Percentiles rank a stretch among this genome's conserved stretches.
Evolutionary conservation across 2,329 filamentous ascomycete species (phyloP).

Genomic region (Aurifilum marmelostoma): DNA sequence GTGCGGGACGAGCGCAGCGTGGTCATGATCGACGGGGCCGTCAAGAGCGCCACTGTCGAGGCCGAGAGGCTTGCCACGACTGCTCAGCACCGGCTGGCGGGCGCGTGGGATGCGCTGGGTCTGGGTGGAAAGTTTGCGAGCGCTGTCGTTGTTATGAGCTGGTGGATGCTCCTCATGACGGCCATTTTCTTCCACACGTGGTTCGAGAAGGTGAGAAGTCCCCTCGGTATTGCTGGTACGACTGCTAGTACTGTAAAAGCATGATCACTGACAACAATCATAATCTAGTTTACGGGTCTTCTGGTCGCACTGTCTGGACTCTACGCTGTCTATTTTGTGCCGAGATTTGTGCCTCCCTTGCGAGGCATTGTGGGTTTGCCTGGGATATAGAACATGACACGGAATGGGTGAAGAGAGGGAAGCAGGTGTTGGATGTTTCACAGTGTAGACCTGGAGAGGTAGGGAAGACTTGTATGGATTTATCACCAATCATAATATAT

Average conservation of each 20-base stretch:
- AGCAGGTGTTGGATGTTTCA: background rate
- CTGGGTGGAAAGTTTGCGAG: conserved; percentile 60
- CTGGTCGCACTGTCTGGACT: conserved; percentile 51
- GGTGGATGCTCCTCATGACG: conserved; percentile 99
- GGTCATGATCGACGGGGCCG: conserved; percentile 67
- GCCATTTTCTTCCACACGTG: conserved; percentile 98
- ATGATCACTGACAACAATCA: conserved; percentile 32
- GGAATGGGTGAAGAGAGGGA: too few species aligned
- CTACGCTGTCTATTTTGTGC: conserved; percentile 56
- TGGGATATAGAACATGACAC: conserved; percentile 45
- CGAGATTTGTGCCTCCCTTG: conserved; percentile 52
- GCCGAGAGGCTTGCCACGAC: conserved; percentile 33
- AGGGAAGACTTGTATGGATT: too few species aligned
- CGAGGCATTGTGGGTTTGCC: conserved; percentile 53
- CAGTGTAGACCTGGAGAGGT: too few species aligned
- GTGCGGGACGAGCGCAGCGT: conserved; percentile 65
- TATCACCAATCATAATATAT: background rate
- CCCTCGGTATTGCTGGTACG: too few species aligned
- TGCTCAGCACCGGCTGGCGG: conserved; percentile 32
- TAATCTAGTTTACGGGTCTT: conserved; percentile 57
- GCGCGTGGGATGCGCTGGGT: conserved; percentile 41
- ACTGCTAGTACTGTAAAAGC: too few species aligned
- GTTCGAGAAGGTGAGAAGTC: conserved; percentile 80
- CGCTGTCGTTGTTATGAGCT: conserved; percentile 69
- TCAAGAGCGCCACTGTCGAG: conserved; percentile 62